phyloP scores from a whole-genome alignment of 2,329 filamentous ascomycete genomes.

The Dactylonectria macrodidyma region DNA sequence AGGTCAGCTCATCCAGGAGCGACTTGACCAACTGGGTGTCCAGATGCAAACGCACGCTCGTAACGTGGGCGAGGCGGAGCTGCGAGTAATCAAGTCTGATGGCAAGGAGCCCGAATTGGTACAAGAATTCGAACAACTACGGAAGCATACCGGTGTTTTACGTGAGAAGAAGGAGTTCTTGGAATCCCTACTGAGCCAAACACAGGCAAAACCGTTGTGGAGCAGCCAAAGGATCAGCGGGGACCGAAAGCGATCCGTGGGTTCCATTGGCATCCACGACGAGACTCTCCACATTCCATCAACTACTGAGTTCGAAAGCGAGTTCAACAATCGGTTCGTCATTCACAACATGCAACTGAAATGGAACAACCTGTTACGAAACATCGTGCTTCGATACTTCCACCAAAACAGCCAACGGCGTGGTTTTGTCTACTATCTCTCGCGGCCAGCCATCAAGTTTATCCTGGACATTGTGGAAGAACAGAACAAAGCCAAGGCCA shows the following conservation, averaged over 20 bases:
- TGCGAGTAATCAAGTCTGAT: conserved; percentile 71
- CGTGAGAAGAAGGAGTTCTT: conserved; percentile 72
- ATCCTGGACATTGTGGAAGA: conserved; percentile 98
- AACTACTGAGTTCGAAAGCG: conserved; percentile 87
- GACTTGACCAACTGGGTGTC: conserved; percentile 82
- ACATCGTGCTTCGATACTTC: conserved; percentile 96
- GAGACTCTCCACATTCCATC: conserved; percentile 77
- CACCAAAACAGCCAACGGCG: conserved; percentile 97
- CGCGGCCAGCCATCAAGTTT: conserved; percentile 95
- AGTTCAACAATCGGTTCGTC: conserved; percentile 98
- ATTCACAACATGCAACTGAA: conserved; percentile 98
- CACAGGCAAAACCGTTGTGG: conserved; percentile 56
- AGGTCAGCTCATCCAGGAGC: conserved; percentile 84
- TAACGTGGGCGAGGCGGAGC: conserved; percentile 81
- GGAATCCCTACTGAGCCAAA: conserved; percentile 70
- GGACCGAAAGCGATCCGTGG: conserved; percentile 52
- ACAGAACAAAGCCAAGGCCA: conserved; percentile 79
- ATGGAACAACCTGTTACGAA: conserved; percentile 96
- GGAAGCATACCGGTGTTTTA: conserved; percentile 69
- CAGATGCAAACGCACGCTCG: conserved; percentile 84
- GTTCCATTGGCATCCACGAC: conserved; percentile 67
- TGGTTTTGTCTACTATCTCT: conserved; percentile 98
- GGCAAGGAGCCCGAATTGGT: conserved; percentile 65
- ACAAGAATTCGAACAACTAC: conserved; percentile 73
- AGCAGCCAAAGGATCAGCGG: conserved; percentile 47